These are phyloP conservation scores for Psilocybe subaeruginosa DNA, from an alignment of 768 basidiomycete genomes.

Conservation along the genomic window DNA sequence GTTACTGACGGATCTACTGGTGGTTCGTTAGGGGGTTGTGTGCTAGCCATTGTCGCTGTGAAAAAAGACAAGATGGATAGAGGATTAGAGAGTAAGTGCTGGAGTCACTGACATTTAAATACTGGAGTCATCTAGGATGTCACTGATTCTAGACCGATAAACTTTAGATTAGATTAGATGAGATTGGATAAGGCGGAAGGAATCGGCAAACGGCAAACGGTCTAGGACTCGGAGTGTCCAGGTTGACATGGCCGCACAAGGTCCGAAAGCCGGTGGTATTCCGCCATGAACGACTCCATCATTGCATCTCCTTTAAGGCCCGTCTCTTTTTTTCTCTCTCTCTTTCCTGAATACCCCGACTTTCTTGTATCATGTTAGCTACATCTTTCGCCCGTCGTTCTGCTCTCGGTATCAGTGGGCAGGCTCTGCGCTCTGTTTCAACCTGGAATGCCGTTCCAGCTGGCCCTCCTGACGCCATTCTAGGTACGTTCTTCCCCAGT, in stretches of 20 bases:
- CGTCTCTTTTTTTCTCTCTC: conserved; percentile 12
- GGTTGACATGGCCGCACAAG: conserved; percentile 20
- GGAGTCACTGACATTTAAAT: neutral
- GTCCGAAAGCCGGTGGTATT: conserved; percentile 19
- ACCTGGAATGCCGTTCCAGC: conserved; percentile 84
- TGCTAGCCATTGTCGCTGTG: conserved; percentile 33
- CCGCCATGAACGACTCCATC: conserved; percentile 1
- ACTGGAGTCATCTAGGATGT: conserved; percentile 16
- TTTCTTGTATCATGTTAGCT: conserved; percentile 45
- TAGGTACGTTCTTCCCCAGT: conserved; percentile 54
- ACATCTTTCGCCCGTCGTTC: conserved; percentile 56
- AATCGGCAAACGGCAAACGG: conserved; percentile 24
- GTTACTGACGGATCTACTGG: conserved; percentile 27
- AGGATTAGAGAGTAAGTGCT: neutral
- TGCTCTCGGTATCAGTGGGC: conserved; percentile 35
- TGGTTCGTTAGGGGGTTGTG: conserved; percentile 25
- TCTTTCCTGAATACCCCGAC: conserved; percentile 24
- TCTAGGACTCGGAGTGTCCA: conserved; percentile 10
- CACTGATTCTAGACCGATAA: conserved; percentile 18
- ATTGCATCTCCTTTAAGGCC: neutral
- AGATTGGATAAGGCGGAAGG: conserved; percentile 21
- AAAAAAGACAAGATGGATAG: neutral
- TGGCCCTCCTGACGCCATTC: conserved; percentile 92
- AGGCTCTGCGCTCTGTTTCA: conserved; percentile 55
- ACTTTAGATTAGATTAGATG: conserved; percentile 24